Base-by-base conservation (phyloP, 1,139 yeast species). In the Lodderomyces beijingensis region DNA sequence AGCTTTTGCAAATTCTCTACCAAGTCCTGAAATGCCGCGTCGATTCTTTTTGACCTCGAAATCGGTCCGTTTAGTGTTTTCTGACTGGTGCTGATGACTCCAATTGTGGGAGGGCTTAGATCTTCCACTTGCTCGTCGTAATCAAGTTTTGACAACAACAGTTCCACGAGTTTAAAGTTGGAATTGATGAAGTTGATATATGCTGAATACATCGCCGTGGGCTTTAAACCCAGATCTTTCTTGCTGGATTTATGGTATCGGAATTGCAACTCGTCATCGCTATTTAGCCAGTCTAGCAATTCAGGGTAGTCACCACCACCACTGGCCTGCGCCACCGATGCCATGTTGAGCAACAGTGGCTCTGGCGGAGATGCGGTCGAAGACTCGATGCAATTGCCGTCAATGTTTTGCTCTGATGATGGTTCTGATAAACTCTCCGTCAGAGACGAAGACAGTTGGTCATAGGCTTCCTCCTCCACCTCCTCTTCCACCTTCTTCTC, bases 111-210 rank as follows among this genome's bases (percentile, higher is more conserved):
- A 10, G 16, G 12, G 14, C 9, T 8, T 10, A 13, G 11, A 7
- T 29, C 26, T 3, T 29, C 22, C 4, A 16, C 21, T 15, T 29
- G 27, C 16, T 15, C 15, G 9, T 13, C 4, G n/a, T n/a, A n/a
- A 4, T 23, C 17, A 12, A 29, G 11, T 7, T 16, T 16, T 8
- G 3, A 12, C 10, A 14, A 49, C 29, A 65, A 47, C n/a, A 38
- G 43, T 38, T 65, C 71, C 15, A 63, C 39, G 2, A 53, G 43
- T 42, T 64, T 65, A 44, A 54, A 69, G 27, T 63, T 45, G 3
- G 55, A 37, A 23, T 58, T 62, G 32, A 63, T 50, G 37, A 62
- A 66, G 3, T 45, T 34, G 4, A 52, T 43, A 37, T 62, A 62
- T 1, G 43, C 36, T 16, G 38, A 31, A 10, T 57, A 41, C 32